Conservation (phyloP, 495 filamentous ascomycete genomes). For the Cenococcum geophilum region DNA sequence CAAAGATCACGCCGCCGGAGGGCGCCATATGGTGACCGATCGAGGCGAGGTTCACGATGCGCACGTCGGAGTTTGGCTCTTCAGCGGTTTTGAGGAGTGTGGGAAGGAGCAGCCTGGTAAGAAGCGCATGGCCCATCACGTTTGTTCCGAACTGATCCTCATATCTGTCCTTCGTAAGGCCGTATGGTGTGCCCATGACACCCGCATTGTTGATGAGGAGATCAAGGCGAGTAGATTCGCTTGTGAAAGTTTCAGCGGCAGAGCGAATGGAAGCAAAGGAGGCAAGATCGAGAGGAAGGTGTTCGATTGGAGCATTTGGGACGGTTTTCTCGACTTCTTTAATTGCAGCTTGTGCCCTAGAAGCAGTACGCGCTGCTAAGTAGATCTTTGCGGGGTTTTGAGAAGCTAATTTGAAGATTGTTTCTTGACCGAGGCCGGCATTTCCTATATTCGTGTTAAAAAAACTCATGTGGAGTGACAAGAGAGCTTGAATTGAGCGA, state of each 20-base stretch:
- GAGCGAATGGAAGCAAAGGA: constrained; percentile 43
- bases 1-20: constrained; percentile 39
- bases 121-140: constrained; percentile 29
- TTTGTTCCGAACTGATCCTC: constrained; percentile 54
- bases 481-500: not conserved
- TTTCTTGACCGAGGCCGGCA: constrained; percentile 49
- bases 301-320: constrained; percentile 38
- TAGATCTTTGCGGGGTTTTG: constrained; percentile 49
- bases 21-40: constrained; percentile 24
- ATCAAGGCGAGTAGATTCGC: constrained; percentile 33
- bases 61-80: constrained; percentile 28
- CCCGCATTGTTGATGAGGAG: constrained; percentile 33
- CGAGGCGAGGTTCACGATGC: constrained; percentile 28
- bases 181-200: constrained; percentile 25
- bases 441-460: constrained; percentile 48
- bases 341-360: constrained; percentile 47
- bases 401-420: constrained; percentile 49
- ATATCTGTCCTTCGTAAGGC: constrained; percentile 37
- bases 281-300: constrained; percentile 45
- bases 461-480: not conserved
- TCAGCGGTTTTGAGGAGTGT: constrained; percentile 20
- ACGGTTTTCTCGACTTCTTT: constrained; percentile 37
- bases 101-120: constrained; percentile 29
- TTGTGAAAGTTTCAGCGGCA: constrained; percentile 41
- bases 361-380: constrained; percentile 50